Conservation (phyloP, 1,284 basidiomycete species). For the Lignosus rhinocerotis region DNA sequence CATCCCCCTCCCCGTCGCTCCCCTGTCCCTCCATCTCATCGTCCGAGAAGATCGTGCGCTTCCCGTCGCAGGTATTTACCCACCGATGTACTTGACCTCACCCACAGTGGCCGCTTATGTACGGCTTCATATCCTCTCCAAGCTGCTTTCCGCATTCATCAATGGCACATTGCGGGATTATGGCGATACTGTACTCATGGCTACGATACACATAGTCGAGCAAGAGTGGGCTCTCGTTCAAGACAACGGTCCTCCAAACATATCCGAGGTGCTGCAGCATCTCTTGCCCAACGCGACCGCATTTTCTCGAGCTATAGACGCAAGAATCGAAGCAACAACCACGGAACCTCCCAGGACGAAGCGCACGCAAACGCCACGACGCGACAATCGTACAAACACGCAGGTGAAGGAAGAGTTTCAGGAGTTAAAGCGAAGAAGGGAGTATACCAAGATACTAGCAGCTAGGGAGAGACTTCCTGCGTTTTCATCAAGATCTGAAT, state of each 20-base stretch:
- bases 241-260: constrained; percentile 71
- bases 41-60: constrained; percentile 46
- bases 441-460: constrained; percentile 61
- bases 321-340: neutral
- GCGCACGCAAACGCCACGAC: constrained; percentile 20
- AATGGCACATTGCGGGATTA: constrained; percentile 58
- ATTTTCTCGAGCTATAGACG: constrained; percentile 1
- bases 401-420: constrained; percentile 62
- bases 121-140: constrained; percentile 79
- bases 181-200: constrained; percentile 75
- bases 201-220: constrained; percentile 76
- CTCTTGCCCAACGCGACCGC: constrained; percentile 46
- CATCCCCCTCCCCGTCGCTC: constrained; percentile 63
- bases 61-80: constrained; percentile 60
- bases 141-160: constrained; percentile 56
- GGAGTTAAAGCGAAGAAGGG: constrained; percentile 42
- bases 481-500: constrained; percentile 64
- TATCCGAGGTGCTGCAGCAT: constrained; percentile 62
- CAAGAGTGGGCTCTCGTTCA: constrained; percentile 67
- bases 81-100: constrained; percentile 79
- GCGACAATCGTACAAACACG: constrained; percentile 48
- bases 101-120: constrained; percentile 77
- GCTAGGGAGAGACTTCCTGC: constrained; percentile 74
- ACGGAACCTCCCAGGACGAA: constrained; percentile 3
- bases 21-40: constrained; percentile 70